A percentile compares a stretch with the other conserved stretches of the same genome.
Conservation (phyloP, 208 protist genomes). For the Leishmania tarentolae region DNA sequence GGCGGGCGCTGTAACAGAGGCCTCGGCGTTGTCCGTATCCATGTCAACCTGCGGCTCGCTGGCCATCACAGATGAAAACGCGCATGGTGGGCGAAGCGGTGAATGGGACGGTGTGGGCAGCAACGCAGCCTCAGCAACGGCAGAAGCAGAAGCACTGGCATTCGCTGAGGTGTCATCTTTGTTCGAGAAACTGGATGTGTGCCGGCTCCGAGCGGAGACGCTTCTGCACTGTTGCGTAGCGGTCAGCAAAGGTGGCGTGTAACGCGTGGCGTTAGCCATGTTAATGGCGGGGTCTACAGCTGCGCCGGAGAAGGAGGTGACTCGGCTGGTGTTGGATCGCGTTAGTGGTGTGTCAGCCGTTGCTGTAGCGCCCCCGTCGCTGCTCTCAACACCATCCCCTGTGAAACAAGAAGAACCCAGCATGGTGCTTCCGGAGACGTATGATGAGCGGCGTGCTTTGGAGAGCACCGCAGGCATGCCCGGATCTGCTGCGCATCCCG, state of each 20-base stretch:
- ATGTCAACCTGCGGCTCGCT: neutral
- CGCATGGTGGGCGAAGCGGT: neutral
- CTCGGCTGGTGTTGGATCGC: slow-evolving; percentile 2
- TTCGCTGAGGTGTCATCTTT: neutral
- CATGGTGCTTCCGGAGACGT: neutral
- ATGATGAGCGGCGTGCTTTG: neutral
- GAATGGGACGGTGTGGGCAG: neutral
- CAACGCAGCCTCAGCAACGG: neutral
- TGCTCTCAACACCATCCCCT: neutral
- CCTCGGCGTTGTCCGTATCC: neutral
- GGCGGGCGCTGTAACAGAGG: neutral
- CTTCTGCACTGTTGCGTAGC: neutral
- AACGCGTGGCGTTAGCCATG: neutral
- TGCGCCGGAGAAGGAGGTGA: neutral
- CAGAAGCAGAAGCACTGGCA: neutral
- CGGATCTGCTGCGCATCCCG: neutral
- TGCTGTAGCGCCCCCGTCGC: slow-evolving; percentile 3
- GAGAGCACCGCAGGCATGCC: neutral
- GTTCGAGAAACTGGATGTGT: neutral
- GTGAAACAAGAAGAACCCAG: neutral
- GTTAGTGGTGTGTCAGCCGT: neutral
- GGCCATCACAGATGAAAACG: neutral
- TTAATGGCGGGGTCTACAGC: neutral
- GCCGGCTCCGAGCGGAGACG: neutral
- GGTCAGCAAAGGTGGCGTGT: neutral